Evolutionary conservation across 495 filamentous ascomycete species (phyloP), one percentile per base, ranked within the genome.

Genomic region (Trichocladium uniseriatum): DNA sequence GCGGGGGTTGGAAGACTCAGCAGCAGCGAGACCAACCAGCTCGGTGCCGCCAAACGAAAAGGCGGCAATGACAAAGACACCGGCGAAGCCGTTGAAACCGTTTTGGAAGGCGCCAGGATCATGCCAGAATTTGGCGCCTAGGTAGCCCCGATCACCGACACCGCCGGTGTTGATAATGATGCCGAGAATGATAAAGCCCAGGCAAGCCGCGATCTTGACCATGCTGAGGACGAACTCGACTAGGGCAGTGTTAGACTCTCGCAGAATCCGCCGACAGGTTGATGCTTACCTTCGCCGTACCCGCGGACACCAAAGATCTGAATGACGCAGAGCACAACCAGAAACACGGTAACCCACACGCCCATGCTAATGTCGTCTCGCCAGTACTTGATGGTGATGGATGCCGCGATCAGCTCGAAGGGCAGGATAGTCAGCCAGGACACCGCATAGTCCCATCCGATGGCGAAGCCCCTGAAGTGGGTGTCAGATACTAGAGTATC

Each of bases 1-100:
- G 28, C 81, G 72, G 2, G 89, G 89, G 52, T 86, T 86, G 19
- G 76, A 77, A 49, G 87, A 82, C 65, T 95, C 89, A 50, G 85
- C 84, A 11, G 84, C 87, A 0, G 88, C 83, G 13, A 92, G 75
- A 42, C 78, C 83, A 21, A 87, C 77, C 55, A 82, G 73, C 60
- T 91, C 84, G n/a, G 80, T 83, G 29, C 83, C 83, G 19, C 70
- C 71, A 59, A 85, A 84, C 31, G 83, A 69, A 56, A 86, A 86
- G 50, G 80, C 76, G 27, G 82, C 81, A 13, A 77, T 76, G 37
- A 82, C 79, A 64, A 84, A 82, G 41, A 84, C 80, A 7, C 72
- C 64, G 53, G 78, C 77, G 60, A 84, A 79, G 11, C 83, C 83
- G 49, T 81, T 79, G 72, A 86, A 85, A 36, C 80, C 80, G 54